Evolutionary conservation across 192 early-diverging fungal genomes (phyloP).

Genomic region (Backusella circina): DNA sequence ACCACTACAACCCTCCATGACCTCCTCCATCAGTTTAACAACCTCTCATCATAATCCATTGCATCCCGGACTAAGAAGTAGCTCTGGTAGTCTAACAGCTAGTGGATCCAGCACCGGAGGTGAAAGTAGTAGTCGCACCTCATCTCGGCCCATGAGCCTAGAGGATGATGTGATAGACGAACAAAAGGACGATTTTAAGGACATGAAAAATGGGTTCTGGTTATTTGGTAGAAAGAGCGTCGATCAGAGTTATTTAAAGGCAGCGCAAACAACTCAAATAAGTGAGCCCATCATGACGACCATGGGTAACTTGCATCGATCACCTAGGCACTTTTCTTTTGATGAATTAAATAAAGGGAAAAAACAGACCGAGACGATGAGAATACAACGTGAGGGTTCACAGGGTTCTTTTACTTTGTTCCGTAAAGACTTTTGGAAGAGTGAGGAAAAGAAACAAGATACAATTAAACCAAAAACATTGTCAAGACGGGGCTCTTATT

Average conservation of each 20-base stretch:
- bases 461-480: background rate
- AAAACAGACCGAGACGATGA: background rate
- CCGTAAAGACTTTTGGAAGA: slow-evolving; percentile 20
- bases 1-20: background rate
- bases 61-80: background rate
- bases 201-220: slow-evolving; percentile 8
- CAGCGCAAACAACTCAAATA: background rate
- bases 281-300: background rate
- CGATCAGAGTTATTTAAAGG: background rate
- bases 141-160: slow-evolving; percentile 26
- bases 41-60: background rate
- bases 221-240: slow-evolving; percentile 13
- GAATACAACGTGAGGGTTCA: slow-evolving; percentile 10
- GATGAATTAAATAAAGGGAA: background rate
- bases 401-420: slow-evolving; percentile 7
- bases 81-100: slow-evolving; percentile 11
- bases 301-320: background rate
- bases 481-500: background rate
- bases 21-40: background rate
- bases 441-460: background rate
- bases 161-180: slow-evolving; percentile 1
- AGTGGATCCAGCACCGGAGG: slow-evolving; percentile 14
- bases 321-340: slow-evolving; percentile 9
- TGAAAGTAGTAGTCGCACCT: slow-evolving; percentile 16
- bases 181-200: background rate